Evolutionary conservation across 805 yeast species (phyloP), one percentile per base, ranked within the genome.

Genomic region (Candida awuae): DNA sequence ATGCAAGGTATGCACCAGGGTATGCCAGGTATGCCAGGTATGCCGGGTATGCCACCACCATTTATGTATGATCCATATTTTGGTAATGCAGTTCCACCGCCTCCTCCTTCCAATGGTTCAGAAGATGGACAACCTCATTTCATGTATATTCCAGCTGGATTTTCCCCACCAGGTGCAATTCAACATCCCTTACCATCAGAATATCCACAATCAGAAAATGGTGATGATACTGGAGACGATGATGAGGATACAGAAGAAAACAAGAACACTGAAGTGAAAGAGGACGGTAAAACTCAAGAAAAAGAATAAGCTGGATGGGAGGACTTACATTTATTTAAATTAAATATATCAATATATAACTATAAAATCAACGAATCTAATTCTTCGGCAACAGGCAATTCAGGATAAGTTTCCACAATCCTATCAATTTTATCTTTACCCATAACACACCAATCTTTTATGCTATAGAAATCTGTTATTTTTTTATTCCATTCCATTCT

Each of bases 401-500:
- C 62, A 1, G 84, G 83, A 49, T 70, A 78, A 32, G 48, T 54
- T 12, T 55, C 56, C 6, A 80, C 59, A 9, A 80, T 63, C 32
- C 50, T 54, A 34, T 66, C 69, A 25, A 67, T 60, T 12, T 56
- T 51, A 3, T 50, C 47, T 19, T 57, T 60, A 7, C 56, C 54
- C 47, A 75, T 54, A 30, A 49, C 50, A 41, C 83, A 73, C 79
- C 88, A 78, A 49, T 81, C 71, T 41, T 68, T 66, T 42, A 79
- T 67, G 9, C 70, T 52, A 55, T 71, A 75, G 37, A 61, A 59
- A 54, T 83, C 90, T 3, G 88, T 81, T 28, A 80, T 63, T 3
- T 57, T 59, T 35, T 73, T 77, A 56, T 82, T 78, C 82, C 88
- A 78, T 15, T 66, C 68, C 92, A 83, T 83, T 43, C 92, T 65